These are phyloP conservation scores for Russula earlei DNA, from an alignment of 768 basidiomycete genomes.

Conservation along the genomic window DNA sequence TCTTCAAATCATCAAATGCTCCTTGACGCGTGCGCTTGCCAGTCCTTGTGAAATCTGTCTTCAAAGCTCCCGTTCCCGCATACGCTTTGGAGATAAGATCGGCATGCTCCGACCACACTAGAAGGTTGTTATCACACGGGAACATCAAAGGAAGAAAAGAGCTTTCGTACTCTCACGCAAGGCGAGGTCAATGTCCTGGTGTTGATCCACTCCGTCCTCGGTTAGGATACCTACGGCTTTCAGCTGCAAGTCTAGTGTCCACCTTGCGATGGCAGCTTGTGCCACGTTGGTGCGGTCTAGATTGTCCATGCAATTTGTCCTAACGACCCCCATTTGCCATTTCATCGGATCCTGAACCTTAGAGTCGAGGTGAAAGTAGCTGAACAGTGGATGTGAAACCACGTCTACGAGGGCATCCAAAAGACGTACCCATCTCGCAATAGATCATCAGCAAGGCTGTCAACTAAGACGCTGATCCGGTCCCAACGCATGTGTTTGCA, in stretches of 20 bases:
- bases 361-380: conserved; percentile 70
- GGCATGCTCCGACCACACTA: conserved; percentile 98
- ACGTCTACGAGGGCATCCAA: not conserved
- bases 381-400: conserved; percentile 23
- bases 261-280: conserved; percentile 84
- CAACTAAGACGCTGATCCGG: conserved; percentile 74
- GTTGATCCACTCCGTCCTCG: conserved; percentile 69
- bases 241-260: conserved; percentile 73
- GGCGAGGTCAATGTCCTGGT: conserved; percentile 66
- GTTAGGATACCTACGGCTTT: conserved; percentile 62
- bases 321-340: conserved; percentile 66
- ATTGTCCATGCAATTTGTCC: conserved; percentile 98
- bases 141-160: not conserved
- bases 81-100: conserved; percentile 86
- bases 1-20: conserved; percentile 73
- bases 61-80: conserved; percentile 90
- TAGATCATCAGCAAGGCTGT: conserved; percentile 63
- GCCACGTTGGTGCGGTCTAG: conserved; percentile 96
- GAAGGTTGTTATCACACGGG: not conserved
- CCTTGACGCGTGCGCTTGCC: conserved; percentile 82
- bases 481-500: conserved; percentile 95
- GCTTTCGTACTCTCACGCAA: conserved; percentile 74
- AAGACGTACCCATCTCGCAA: conserved; percentile 51
- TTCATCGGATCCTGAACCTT: conserved; percentile 37
- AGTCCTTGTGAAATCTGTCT: conserved; percentile 93